Evolutionary conservation across 2,329 filamentous ascomycete genomes (phyloP).

Genomic region (Fonsecaea erecta): DNA sequence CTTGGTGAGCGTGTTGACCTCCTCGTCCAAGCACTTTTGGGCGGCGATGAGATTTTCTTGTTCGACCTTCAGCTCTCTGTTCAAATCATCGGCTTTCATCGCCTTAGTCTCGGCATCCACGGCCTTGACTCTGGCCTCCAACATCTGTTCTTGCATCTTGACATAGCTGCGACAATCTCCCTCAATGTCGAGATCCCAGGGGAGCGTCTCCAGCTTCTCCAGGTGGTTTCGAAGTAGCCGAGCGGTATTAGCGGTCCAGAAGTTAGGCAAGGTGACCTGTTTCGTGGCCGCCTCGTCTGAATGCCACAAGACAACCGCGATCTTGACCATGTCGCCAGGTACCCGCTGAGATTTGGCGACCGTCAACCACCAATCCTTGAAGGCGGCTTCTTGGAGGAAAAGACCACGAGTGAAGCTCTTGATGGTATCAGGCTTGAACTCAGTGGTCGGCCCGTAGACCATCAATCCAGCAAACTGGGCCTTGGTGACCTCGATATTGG

Average conservation of each 20-base stretch:
- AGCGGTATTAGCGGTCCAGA: slow-evolving; percentile 20
- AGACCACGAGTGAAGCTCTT: slow-evolving; percentile 19
- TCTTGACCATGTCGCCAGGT: slow-evolving; percentile 25
- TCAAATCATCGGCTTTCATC: neutral
- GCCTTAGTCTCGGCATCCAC: neutral
- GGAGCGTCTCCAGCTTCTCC: slow-evolving; percentile 13
- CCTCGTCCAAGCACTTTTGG: neutral
- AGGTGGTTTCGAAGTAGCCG: slow-evolving; percentile 15
- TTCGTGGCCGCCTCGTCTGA: slow-evolving; percentile 15
- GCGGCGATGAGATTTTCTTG: neutral
- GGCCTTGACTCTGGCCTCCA: slow-evolving; percentile 3
- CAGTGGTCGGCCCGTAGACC: slow-evolving; percentile 16
- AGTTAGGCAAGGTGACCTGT: slow-evolving; percentile 14
- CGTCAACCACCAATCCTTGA: slow-evolving; percentile 25
- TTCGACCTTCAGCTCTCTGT: neutral
- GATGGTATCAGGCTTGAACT: slow-evolving; percentile 14
- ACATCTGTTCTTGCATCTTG: slow-evolving; percentile 14
- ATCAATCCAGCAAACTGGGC: slow-evolving; percentile 21
- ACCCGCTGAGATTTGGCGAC: slow-evolving; percentile 7
- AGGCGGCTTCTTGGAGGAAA: slow-evolving; percentile 22
- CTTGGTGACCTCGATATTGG: slow-evolving; percentile 7
- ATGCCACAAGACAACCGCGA: slow-evolving; percentile 22
- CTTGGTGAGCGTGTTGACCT: neutral
- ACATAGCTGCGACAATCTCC: neutral
- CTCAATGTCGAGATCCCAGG: slow-evolving; percentile 17